A percentile compares a stretch with the other conserved stretches of the same genome.
Conservation (phyloP, 208 protist genomes). For the Trypanosomatidae sp. region DNA sequence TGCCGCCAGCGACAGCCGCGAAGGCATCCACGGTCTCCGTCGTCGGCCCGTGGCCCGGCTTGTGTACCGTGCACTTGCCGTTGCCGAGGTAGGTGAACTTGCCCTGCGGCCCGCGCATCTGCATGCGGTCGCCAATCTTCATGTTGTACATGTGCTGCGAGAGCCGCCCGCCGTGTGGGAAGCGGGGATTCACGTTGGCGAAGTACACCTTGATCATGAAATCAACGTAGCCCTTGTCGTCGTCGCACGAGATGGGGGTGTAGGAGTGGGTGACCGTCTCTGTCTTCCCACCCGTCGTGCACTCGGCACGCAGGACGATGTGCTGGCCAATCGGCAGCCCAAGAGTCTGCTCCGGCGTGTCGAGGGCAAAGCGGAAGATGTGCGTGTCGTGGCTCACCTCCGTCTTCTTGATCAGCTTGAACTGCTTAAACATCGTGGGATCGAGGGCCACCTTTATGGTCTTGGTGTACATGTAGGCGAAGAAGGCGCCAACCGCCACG, state of each 20-base stretch:
- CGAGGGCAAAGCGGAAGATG: slow-evolving; percentile 86
- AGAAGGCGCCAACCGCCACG: slow-evolving; percentile 23
- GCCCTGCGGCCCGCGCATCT: slow-evolving; percentile 89
- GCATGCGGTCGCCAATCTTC: slow-evolving; percentile 75
- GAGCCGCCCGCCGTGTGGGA: slow-evolving; percentile 88
- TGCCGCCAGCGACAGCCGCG: slow-evolving; percentile 79
- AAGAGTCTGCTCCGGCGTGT: slow-evolving; percentile 37
- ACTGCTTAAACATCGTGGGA: slow-evolving; percentile 47
- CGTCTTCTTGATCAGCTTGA: slow-evolving; percentile 53
- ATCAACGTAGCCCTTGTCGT: slow-evolving; percentile 90
- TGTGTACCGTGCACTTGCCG: slow-evolving; percentile 27
- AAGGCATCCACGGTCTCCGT: slow-evolving; percentile 46
- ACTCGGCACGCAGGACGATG: slow-evolving; percentile 55
- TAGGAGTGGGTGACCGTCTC: slow-evolving; percentile 82
- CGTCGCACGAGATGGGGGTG: slow-evolving; percentile 89
- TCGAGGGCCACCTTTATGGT: slow-evolving; percentile 47
- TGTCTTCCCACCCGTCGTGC: slow-evolving; percentile 39
- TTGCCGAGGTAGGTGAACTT: slow-evolving; percentile 87
- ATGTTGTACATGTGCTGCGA: slow-evolving; percentile 88
- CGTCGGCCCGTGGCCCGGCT: slow-evolving; percentile 18
- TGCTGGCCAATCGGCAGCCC: slow-evolving; percentile 86
- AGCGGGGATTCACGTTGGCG: slow-evolving; percentile 71
- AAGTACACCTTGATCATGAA: slow-evolving; percentile 95
- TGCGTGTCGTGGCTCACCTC: slow-evolving; percentile 66
- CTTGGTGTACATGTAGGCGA: slow-evolving; percentile 23